Base-by-base conservation (phyloP, 805 yeast species). In the Saturnispora serradocipensis region DNA sequence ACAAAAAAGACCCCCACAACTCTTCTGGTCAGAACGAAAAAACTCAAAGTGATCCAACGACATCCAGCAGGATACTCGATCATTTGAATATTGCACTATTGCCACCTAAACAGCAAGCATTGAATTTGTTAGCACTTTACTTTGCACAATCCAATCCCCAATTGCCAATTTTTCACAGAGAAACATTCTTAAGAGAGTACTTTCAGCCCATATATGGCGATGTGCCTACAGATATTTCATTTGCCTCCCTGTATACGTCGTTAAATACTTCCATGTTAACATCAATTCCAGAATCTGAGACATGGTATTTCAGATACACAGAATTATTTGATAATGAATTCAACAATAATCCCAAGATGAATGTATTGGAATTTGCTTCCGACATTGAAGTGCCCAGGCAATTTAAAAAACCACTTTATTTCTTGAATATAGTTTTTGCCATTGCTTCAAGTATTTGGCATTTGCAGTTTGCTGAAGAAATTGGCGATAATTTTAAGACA, bases 71-170 rank as follows among this genome's bases (percentile, higher is more conserved):
- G 27, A 42, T 52, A 3, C 50, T 56, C 3, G 47, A 45, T 48
- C 60, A 15, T 1, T 32, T 24, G 5, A 42, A 43, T 16, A 74
- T 80, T 0, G 81, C 83, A 0, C 61, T 76, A 10, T 68, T 90
- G 22, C 93, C 95, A 1, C 75, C 86, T 1, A 87, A 86, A 59
- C 69, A 72, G 22, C 76, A 80, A 32, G 96, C 97, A 0, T 80
- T 84, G 59, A 71, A 73, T 48, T 74, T 86, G 43, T 61, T 88
- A 8, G 74, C 80, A 36, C 71, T 78, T 2, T 88, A 76, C 63
- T 90, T 90, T 61, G 79, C 85, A 20, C 89, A 85, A 59, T 78
- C 90, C 15, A 89, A 90, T 62, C 73, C 95, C 2, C 96, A 88
- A 64, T 65, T 87, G 27, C 97, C 97, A 0, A 74, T 90, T 4